Evolutionary conservation across 352 stramenopile species (phyloP).

Genomic region (Pythium rhizo-oryzae): DNA sequence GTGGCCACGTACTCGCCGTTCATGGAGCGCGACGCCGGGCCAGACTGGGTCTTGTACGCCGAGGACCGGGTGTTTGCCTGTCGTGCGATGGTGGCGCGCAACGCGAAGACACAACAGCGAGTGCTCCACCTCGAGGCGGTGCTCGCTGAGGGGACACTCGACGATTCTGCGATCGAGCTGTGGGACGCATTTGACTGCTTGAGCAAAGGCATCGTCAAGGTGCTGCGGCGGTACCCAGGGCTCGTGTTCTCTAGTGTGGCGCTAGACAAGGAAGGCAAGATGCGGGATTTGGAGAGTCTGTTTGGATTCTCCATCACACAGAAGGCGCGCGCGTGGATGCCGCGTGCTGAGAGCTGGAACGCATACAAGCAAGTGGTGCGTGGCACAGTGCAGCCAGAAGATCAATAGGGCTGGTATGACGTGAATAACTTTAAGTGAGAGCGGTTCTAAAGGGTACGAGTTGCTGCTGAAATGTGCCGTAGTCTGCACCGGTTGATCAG

Average conservation of each 20-base stretch:
- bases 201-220: neutral
- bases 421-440: too few species aligned
- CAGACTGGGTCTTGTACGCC: constrained; percentile 15
- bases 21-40: neutral
- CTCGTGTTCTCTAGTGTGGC: constrained; percentile 3
- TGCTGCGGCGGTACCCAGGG: constrained; percentile 11
- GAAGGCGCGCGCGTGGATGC: constrained; percentile 1
- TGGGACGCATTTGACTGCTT: constrained; percentile 5
- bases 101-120: neutral
- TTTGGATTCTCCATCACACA: neutral
- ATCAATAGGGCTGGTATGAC: too few species aligned
- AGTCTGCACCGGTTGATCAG: too few species aligned
- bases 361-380: neutral
- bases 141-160: neutral
- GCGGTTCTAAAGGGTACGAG: too few species aligned
- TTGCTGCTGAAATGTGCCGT: too few species aligned
- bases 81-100: constrained; percentile 2
- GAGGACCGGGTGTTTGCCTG: neutral
- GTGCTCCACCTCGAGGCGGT: constrained; percentile 9
- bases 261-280: neutral
- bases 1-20: constrained; percentile 20
- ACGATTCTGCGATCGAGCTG: neutral
- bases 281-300: neutral
- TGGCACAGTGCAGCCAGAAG: too few species aligned
- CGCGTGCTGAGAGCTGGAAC: neutral